A percentile compares a stretch with the other conserved stretches of the same genome.
Conservation (phyloP, 1,284 basidiomycete genomes). For the Ustilago trichophora region DNA sequence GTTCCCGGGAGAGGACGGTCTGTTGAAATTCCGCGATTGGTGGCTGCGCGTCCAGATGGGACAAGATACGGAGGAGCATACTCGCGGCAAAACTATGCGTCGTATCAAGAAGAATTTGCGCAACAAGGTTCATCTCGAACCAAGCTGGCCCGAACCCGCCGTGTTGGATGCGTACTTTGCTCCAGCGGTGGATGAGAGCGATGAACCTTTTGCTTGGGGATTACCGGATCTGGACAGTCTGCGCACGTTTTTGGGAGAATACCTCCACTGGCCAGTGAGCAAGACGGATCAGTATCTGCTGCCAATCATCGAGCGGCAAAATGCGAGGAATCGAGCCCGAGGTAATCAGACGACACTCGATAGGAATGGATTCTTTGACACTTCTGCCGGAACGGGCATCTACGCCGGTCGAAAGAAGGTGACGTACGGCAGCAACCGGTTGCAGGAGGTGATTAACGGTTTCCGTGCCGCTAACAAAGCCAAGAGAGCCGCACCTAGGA, state of each 20-base stretch:
- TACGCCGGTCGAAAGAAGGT: constrained; percentile 80
- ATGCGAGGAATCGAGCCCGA: constrained; percentile 65
- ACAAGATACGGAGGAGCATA: constrained; percentile 77
- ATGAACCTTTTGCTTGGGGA: constrained; percentile 97
- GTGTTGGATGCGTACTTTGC: constrained; percentile 89
- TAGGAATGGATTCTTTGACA: constrained; percentile 70
- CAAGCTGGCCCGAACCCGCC: constrained; percentile 86
- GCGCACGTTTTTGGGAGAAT: constrained; percentile 80
- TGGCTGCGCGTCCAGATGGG: constrained; percentile 94
- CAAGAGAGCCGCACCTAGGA: too few species aligned
- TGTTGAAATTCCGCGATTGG: constrained; percentile 90
- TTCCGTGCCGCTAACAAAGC: constrained; percentile 68
- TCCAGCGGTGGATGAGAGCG: constrained; percentile 86
- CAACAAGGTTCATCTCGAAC: constrained; percentile 77
- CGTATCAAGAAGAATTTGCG: constrained; percentile 62
- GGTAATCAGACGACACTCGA: constrained; percentile 71
- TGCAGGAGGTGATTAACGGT: constrained; percentile 87
- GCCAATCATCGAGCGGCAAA: constrained; percentile 81
- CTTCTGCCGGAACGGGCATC: constrained; percentile 70
- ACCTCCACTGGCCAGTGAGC: constrained; percentile 82
- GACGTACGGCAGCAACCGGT: constrained; percentile 82
- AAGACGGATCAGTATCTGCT: constrained; percentile 93
- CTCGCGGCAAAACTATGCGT: constrained; percentile 66
- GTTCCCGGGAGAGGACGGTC: constrained; percentile 72
- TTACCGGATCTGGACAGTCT: constrained; percentile 83